Evolutionary conservation across 805 yeast species (phyloP).

Genomic region (Tetrapisispora namnaoensis): DNA sequence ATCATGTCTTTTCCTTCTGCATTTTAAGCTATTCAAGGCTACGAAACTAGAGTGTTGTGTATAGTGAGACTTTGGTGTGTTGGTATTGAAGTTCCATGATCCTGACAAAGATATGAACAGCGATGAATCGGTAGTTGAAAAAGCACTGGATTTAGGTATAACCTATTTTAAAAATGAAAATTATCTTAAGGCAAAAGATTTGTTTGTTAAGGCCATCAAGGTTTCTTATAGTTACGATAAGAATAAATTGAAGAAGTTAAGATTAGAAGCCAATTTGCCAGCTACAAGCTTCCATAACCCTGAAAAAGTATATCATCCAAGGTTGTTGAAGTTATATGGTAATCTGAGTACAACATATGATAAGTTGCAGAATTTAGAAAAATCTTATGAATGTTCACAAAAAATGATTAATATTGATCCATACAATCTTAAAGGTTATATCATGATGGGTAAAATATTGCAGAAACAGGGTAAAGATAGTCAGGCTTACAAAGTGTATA

Average conservation of each 20-base stretch:
- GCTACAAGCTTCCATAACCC: neutral
- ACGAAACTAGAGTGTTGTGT: neutral
- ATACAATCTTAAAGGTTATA: conserved; percentile 20
- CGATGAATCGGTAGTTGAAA: conserved; percentile 16
- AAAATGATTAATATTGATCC: conserved; percentile 20
- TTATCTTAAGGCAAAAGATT: conserved; percentile 17
- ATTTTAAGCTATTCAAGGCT: neutral
- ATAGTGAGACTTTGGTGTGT: neutral
- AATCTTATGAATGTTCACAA: conserved; percentile 15
- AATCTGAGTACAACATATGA: conserved; percentile 23
- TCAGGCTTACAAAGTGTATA: conserved; percentile 17
- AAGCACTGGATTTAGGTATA: conserved; percentile 23
- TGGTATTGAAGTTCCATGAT: neutral
- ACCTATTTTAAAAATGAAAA: conserved; percentile 19
- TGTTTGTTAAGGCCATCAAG: conserved; percentile 22
- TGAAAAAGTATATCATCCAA: conserved; percentile 17
- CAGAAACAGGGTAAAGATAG: conserved; percentile 13
- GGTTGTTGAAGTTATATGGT: conserved; percentile 18
- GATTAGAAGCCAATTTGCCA: neutral
- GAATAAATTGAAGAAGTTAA: conserved; percentile 8
- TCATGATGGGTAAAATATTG: conserved; percentile 20
- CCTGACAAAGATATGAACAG: neutral
- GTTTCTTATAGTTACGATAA: conserved; percentile 19
- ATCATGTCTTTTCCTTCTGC: neutral
- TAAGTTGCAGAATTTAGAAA: conserved; percentile 16